These are phyloP conservation scores for Triglochin maritima DNA, from an alignment of 106 monocot genomes.

Conservation along the genomic window DNA sequence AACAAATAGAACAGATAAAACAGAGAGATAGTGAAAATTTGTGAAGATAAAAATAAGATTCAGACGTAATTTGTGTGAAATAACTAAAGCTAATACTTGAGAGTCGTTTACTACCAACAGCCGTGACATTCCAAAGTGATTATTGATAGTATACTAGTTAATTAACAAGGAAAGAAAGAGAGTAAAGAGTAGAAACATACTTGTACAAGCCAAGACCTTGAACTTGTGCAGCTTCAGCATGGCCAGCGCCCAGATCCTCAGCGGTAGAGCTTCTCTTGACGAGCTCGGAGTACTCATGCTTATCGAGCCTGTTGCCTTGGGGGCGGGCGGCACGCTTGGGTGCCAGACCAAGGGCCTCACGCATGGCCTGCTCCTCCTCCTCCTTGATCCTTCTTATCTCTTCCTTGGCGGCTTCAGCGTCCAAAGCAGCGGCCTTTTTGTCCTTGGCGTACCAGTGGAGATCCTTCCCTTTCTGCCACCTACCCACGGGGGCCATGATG, in stretches of 20 bases:
- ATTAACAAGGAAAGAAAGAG: background rate
- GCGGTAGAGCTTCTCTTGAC: slow-evolving; percentile 86
- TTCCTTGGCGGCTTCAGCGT: slow-evolving; percentile 55
- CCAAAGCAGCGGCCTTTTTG: slow-evolving; percentile 36
- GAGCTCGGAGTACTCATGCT: slow-evolving; percentile 91
- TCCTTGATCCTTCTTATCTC: slow-evolving; percentile 92
- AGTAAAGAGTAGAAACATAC: slow-evolving; percentile 21
- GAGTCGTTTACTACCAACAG: background rate
- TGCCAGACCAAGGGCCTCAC: slow-evolving; percentile 92
- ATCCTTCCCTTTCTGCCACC: slow-evolving; percentile 99
- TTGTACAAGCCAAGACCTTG: slow-evolving; percentile 94
- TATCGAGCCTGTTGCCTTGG: slow-evolving; percentile 74
- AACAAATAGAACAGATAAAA: too few relatives aligned
- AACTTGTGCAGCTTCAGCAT: slow-evolving; percentile 97
- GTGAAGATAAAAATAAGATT: background rate
- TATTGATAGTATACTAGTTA: background rate
- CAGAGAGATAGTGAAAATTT: background rate
- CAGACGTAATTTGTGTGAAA: background rate
- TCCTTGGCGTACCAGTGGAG: slow-evolving; percentile 80
- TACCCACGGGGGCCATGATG: slow-evolving; percentile 90
- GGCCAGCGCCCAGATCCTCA: slow-evolving; percentile 86
- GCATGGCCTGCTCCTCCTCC: slow-evolving; percentile 95
- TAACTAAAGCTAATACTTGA: background rate
- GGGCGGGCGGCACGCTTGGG: slow-evolving; percentile 59
- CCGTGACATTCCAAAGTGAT: background rate